Conservation (phyloP, 2,329 filamentous ascomycete species). For the Hypoxylon sp. region DNA sequence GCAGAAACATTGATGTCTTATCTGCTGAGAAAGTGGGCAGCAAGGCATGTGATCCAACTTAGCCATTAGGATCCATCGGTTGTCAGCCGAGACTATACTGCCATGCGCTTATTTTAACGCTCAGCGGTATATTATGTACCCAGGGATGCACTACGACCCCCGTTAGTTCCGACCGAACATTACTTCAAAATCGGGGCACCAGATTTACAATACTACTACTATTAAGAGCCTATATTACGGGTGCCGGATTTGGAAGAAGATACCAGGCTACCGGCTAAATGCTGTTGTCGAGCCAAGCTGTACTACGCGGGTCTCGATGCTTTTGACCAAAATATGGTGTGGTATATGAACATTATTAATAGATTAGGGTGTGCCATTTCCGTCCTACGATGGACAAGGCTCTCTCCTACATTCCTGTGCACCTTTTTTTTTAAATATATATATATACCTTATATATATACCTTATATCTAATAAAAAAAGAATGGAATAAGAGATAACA, state of each 20-base stretch:
- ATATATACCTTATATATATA: too few relatives aligned
- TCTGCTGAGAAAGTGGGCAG: not conserved
- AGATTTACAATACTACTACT: conserved; percentile 3
- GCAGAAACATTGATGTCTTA: not conserved
- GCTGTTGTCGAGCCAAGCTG: conserved; percentile 33
- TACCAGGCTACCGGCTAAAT: conserved; percentile 31
- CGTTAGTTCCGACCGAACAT: conserved; percentile 4
- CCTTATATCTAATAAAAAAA: too few relatives aligned
- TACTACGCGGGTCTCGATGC: conserved; percentile 28
- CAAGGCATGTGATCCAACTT: not conserved
- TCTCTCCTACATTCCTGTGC: not conserved
- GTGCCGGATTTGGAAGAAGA: conserved; percentile 23
- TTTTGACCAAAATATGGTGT: not conserved
- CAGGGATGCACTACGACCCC: not conserved
- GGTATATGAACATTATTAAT: not conserved
- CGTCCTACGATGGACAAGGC: too few relatives aligned
- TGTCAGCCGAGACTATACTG: conserved; percentile 9
- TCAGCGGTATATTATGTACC: not conserved
- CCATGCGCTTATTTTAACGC: too few relatives aligned
- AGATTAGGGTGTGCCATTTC: not conserved
- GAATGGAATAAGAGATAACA: not conserved
- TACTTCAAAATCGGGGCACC: not conserved
- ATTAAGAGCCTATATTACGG: conserved; percentile 7
- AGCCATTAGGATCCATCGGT: not conserved
- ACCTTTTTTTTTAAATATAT: too few relatives aligned